A percentile compares a stretch with the other conserved stretches of the same genome.
Evolutionary conservation across 169 alveolate genomes (phyloP).

Genomic region (Plasmodium yoelii): DNA sequence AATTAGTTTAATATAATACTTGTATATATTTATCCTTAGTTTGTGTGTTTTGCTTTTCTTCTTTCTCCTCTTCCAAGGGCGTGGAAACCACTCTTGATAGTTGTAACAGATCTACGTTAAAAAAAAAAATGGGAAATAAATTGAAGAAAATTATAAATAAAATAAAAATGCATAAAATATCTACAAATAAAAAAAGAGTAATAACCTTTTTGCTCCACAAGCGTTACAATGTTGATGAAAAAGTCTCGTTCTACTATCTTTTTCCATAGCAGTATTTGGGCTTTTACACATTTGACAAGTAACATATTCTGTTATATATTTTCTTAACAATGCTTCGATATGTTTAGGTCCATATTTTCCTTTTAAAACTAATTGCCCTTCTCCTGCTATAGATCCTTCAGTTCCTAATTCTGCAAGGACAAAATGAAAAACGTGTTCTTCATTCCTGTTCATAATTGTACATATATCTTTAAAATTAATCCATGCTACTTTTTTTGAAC

Average conservation of each 20-base stretch:
- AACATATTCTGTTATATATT: constrained; percentile 95
- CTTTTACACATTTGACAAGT: constrained; percentile 95
- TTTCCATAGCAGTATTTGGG: constrained; percentile 92
- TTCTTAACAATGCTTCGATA: constrained; percentile 92
- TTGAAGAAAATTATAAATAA: not conserved
- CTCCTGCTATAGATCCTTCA: constrained; percentile 94
- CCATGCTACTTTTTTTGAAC: constrained; percentile 97
- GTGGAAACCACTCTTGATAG: constrained; percentile 95
- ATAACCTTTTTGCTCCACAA: constrained; percentile 93
- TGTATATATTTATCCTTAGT: constrained; percentile 9
- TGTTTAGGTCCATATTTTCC: constrained; percentile 95
- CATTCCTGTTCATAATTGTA: constrained; percentile 91
- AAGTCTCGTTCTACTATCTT: constrained; percentile 93
- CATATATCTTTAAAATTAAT: constrained; percentile 94
- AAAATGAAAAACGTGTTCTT: constrained; percentile 95
- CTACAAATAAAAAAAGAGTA: constrained; percentile 3
- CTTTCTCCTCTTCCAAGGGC: constrained; percentile 95
- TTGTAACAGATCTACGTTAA: constrained; percentile 90
- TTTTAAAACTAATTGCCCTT: constrained; percentile 94
- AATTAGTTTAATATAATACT: not conserved
- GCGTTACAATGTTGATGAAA: constrained; percentile 93
- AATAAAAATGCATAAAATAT: not conserved
- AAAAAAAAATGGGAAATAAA: not conserved
- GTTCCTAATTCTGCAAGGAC: constrained; percentile 96
- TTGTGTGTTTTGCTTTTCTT: constrained; percentile 89